Percentiles rank a stretch among this genome's conserved stretches.
Evolutionary conservation across 75 land plant species (phyloP).

Genomic region (Gnetum montanum): DNA sequence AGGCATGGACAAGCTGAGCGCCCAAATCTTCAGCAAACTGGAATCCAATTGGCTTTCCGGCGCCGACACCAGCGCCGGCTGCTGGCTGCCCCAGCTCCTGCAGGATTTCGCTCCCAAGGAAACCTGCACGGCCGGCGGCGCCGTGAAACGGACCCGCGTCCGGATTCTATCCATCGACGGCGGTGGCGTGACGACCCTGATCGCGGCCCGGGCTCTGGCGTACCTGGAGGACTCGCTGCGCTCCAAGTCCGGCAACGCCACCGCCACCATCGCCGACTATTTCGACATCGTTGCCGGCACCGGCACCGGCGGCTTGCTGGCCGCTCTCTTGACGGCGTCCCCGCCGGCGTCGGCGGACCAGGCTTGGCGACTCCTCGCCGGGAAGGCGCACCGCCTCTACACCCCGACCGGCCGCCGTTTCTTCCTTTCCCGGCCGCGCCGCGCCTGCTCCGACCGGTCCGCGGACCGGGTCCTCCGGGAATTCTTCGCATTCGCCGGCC

Average conservation of each 20-base stretch:
- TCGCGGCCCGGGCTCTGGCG: slow-evolving; percentile 51
- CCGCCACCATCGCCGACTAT: slow-evolving; percentile 60
- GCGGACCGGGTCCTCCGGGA: slow-evolving; percentile 42
- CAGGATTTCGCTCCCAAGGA: neutral
- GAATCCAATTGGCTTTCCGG: slow-evolving; percentile 47
- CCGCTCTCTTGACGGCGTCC: slow-evolving; percentile 46
- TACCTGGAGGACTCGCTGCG: slow-evolving; percentile 53
- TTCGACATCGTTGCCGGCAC: slow-evolving; percentile 87
- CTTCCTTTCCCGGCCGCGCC: slow-evolving; percentile 25
- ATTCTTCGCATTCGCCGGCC: slow-evolving; percentile 35
- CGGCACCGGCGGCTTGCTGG: slow-evolving; percentile 67
- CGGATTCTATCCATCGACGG: slow-evolving; percentile 85
- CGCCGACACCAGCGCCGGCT: neutral
- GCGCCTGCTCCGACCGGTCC: slow-evolving; percentile 39
- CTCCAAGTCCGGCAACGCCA: slow-evolving; percentile 42
- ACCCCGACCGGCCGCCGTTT: neutral
- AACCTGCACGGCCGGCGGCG: neutral
- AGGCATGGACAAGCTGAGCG: slow-evolving; percentile 31
- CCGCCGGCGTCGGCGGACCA: slow-evolving; percentile 49
- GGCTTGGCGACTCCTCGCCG: slow-evolving; percentile 27
- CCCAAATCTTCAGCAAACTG: slow-evolving; percentile 48
- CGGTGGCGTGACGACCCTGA: slow-evolving; percentile 42
- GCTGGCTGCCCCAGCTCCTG: slow-evolving; percentile 13
- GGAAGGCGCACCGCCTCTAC: slow-evolving; percentile 33
- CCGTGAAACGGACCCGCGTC: slow-evolving; percentile 15